Evolutionary conservation across 2,329 filamentous ascomycete species (phyloP), one percentile per base, ranked within the genome.

Genomic region (Ilyonectria robusta): DNA sequence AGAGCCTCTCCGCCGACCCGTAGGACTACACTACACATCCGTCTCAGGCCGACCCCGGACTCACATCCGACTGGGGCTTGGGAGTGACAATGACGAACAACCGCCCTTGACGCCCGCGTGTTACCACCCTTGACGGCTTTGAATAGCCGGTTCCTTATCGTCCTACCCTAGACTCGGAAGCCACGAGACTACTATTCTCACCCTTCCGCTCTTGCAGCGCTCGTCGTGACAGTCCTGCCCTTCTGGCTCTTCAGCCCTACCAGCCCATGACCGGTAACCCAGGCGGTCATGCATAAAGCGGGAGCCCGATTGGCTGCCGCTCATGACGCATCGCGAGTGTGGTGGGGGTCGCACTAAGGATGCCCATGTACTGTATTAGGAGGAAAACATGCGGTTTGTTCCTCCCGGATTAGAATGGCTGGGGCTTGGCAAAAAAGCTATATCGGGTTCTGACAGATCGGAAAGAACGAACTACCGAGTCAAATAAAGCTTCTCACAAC

Each of bases 211-310:
- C 13, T 44, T 31, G 6, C 21, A 19, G n/a, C n/a, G 11, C 21
- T 37, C 33, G 15, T 42, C 29, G 33, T 50, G 44, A 47, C 19
- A 33, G 26, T 46, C 23, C 40, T 55, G 33, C 55, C 31, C 33
- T 54, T 35, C 48, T 48, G 26, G 58, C 35, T n/a, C 46, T 26
- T 64, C 62, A 61, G 62, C 57, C 57, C 62, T 65, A 57, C 48
- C 51, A 65, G 42, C 51, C 58, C 51, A 65, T 65, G 53, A 61
- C 51, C 51, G 33, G 31, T n/a, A 50, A 37, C 13, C 44, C 50
- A 58, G 40, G 62, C 29, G 62, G 62, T 65, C 57, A 65, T 60
- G 62, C 62, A 65, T 57, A 44, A 51, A 44, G 51, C 57, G 37
- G 23, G 29, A 19, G 47, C 57, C 62, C 62, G 57, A 65, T 65